Evolutionary conservation across 163 green algal species (phyloP).

Genomic region (Scenedesmus sp.): DNA sequence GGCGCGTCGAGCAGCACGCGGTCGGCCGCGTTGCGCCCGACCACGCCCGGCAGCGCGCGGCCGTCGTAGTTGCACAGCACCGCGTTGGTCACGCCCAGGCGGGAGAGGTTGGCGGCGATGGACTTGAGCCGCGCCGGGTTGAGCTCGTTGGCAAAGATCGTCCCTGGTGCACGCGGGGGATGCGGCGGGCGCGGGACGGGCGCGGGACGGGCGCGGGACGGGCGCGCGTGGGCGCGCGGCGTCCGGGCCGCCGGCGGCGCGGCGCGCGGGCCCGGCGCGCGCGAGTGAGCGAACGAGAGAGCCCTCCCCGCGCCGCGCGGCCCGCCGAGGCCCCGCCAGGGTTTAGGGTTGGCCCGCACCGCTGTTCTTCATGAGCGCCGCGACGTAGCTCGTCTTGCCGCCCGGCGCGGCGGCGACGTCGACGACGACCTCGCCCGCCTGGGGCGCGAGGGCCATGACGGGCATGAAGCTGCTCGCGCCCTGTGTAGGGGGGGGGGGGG

Average conservation of each 20-base stretch:
- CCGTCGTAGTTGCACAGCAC: conserved; percentile 98
- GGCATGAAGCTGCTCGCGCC: conserved; percentile 98
- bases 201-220: too few relatives aligned
- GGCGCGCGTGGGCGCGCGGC: too few relatives aligned
- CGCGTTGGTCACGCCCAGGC: conserved; percentile 97
- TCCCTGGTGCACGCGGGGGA: conserved; percentile 49
- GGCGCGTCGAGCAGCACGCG: conserved; percentile 97
- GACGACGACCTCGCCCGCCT: conserved; percentile 89
- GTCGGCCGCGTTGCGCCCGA: conserved; percentile 88
- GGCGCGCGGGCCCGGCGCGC: too few relatives aligned
- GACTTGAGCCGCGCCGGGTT: conserved; percentile 89
- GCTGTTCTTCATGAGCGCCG: conserved; percentile 96
- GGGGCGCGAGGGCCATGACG: conserved; percentile 96
- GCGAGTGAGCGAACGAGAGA: too few relatives aligned
- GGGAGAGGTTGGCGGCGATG: conserved; percentile 90
- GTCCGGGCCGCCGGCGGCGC: too few relatives aligned
- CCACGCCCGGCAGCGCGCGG: conserved; percentile 80
- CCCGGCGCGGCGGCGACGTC: conserved; percentile 96
- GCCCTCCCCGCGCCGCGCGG: too few relatives aligned
- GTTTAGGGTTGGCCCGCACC: too few relatives aligned
- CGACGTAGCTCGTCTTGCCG: conserved; percentile 98
- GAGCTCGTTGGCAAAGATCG: conserved; percentile 98
- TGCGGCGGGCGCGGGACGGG: too few relatives aligned
- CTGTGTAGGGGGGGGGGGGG: conserved; percentile 55
- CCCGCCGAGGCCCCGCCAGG: too few relatives aligned